Evolutionary conservation across 306 rosid species (phyloP), one percentile per base, ranked within the genome.

Genomic region (Fragaria nilgerrensis): DNA sequence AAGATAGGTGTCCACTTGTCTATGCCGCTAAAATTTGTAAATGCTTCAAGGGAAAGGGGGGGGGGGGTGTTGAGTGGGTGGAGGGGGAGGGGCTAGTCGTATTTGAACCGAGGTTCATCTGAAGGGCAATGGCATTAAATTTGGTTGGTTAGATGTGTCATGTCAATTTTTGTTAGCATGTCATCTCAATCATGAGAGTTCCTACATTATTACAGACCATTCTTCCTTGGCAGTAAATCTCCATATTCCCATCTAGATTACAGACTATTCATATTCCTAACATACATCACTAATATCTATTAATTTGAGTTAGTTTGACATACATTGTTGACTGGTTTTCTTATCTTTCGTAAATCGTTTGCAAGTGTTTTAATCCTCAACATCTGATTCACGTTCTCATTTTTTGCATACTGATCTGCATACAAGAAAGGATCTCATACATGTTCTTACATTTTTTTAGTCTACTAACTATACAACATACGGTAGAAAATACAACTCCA

Each of bases 121-220:
- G 14, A 64, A 32, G 22, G 45, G 69, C 70, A 65, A 34, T 5
- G 25, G 70, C 70, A 65, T 65, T 65, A 37, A 65, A 65, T 65
- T 16, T 36, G 70, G 69, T 64, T 34, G 44, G 44, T 36, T 7
- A 19, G 47, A 34, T 34, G 7, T 17, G 70, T 36, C 70, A 36
- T 36, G 10, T 65, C 47, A 65, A 3, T 65, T 65, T 71, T 32
- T 9, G 75, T 71, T 71, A 71, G 62, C 75, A 29, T 71, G 23
- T 49, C 61, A 49, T 71, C 14, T 49, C 75, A 71, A 10, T 71
- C 75, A 29, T 71, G 62, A 36, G 34, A 49, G 7, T 71, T 72
- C 27, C 15, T 36, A 9, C 9, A 19, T 19, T 65, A 17, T 65
- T 65, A 36, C 25, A 17, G 27, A 36, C 27, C 12, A 65, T 16